Evolutionary conservation across 768 basidiomycete genomes (phyloP).

Genomic region (Boletales sp.): DNA sequence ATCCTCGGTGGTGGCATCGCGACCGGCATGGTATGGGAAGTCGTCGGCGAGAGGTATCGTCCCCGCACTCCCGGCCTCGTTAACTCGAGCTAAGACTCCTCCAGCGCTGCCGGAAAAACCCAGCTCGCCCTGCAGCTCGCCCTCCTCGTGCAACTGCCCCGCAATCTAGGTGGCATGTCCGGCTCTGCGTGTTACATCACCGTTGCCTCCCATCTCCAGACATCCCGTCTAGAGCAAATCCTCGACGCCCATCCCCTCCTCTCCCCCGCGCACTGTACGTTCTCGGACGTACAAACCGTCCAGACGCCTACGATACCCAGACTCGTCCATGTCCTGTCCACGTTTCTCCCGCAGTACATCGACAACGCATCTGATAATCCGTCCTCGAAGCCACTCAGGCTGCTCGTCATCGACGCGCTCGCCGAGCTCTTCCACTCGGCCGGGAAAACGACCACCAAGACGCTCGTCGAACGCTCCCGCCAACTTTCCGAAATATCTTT

Average conservation of each 20-base stretch:
- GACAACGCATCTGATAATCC: constrained; percentile 27
- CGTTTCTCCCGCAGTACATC: constrained; percentile 53
- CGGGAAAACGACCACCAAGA: constrained; percentile 54
- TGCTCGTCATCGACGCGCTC: constrained; percentile 86
- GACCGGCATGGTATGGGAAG: constrained; percentile 81
- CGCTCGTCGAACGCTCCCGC: constrained; percentile 70
- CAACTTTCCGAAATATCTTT: constrained; percentile 64
- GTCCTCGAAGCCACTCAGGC: constrained; percentile 56
- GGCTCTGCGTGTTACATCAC: constrained; percentile 79
- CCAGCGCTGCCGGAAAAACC: constrained; percentile 91
- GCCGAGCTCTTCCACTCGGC: constrained; percentile 77
- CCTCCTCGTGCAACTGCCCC: constrained; percentile 71
- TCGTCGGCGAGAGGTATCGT: constrained; percentile 80
- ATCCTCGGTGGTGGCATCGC: constrained; percentile 76
- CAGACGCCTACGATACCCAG: constrained; percentile 51
- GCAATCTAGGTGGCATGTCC: constrained; percentile 48
- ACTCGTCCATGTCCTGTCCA: constrained; percentile 53
- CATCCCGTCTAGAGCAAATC: constrained; percentile 66
- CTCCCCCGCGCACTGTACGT: constrained; percentile 39
- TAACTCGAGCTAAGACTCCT: constrained; percentile 3
- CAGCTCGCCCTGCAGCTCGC: constrained; percentile 86
- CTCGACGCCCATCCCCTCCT: constrained; percentile 47
- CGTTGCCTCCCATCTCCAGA: constrained; percentile 66
- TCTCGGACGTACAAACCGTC: constrained; percentile 62
- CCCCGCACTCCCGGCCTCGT: not conserved